A percentile compares a stretch with the other conserved stretches of the same genome.
Conservation (phyloP, 2,329 filamentous ascomycete species). For the Hymenotorrendiella dingleyae region DNA sequence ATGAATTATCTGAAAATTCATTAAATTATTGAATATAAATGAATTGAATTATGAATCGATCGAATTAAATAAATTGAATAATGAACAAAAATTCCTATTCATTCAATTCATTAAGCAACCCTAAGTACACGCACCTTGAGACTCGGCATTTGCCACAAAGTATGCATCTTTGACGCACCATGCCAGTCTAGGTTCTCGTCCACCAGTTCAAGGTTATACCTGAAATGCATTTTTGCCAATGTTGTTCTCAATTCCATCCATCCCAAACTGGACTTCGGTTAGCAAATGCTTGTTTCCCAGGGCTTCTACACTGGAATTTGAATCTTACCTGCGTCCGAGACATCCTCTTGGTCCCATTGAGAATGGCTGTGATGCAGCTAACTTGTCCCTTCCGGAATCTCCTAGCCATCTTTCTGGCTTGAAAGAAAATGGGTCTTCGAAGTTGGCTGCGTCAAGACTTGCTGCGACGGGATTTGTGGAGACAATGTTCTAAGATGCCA, state of each 20-base stretch:
- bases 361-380: conserved; percentile 27
- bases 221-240: conserved; percentile 22
- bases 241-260: conserved; percentile 20
- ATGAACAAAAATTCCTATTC: too few relatives aligned
- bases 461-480: conserved; percentile 30
- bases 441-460: conserved; percentile 29
- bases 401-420: conserved; percentile 7
- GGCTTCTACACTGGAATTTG: too few relatives aligned
- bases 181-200: conserved; percentile 23
- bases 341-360: conserved; percentile 32
- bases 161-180: conserved; percentile 18
- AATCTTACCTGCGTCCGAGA: conserved; percentile 29
- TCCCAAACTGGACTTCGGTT: too few relatives aligned
- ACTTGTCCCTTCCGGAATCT: conserved; percentile 14
- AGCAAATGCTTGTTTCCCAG: too few relatives aligned
- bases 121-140: too few relatives aligned
- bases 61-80: too few relatives aligned
- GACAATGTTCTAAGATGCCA: conserved; percentile 30
- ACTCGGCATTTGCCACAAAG: conserved; percentile 24
- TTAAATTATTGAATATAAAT: too few relatives aligned
- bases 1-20: too few relatives aligned
- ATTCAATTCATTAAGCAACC: too few relatives aligned
- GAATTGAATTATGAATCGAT: too few relatives aligned
- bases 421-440: conserved; percentile 20
- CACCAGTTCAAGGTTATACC: conserved; percentile 6